Base-by-base conservation (phyloP, 352 stramenopile species). In the Pythium dissotocum region DNA sequence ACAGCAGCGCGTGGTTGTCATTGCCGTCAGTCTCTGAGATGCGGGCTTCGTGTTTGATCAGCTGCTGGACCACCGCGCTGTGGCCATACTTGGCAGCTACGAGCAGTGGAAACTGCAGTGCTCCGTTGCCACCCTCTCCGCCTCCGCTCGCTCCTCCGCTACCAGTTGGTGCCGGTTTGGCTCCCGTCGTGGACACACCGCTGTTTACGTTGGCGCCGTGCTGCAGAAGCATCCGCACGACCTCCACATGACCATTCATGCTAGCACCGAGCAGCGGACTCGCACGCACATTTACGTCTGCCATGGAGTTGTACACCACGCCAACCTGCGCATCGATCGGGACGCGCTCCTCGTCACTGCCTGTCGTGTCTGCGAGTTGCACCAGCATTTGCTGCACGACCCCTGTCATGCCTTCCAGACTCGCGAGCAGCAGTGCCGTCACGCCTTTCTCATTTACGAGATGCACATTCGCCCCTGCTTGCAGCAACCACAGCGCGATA, bases 51-150 rank as follows among this genome's bases (percentile, higher is more conserved):
- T 74, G 67, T 46, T 78, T 69, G 48, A 98, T 69, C 16, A 99
- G 78, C 10, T 82, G 58, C n/a, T 78, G 53, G 21, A 96, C 84
- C 52, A 96, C 85, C 13, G 82, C 80, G n/a, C 88, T 69, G 69
- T 98, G 91, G 21, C 96, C 97, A 63, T 96, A 97, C 75, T 96
- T 91, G 6, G 89, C 87, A 14, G 95, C 96, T 5, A 98, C 84
- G 71, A 98, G 85, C 18, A 99, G 81, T 9, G 89, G 85, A 58
- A 70, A 78, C 51, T 81, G 77, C 3, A 46, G 36, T 2, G 26
- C 14, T 48, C 52, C 52, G 28, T 36, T 54, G 6, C 52, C 30
- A 3, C 49, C 35, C 28, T 36, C 33, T 26, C 32, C 61, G 18
- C 28, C 33, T 32, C 46, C 32, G 24, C 35, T 48, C 16, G 18